A percentile compares a stretch with the other conserved stretches of the same genome.
Conservation (phyloP, 495 filamentous ascomycete genomes). For the Hypomontagnella monticulosa region DNA sequence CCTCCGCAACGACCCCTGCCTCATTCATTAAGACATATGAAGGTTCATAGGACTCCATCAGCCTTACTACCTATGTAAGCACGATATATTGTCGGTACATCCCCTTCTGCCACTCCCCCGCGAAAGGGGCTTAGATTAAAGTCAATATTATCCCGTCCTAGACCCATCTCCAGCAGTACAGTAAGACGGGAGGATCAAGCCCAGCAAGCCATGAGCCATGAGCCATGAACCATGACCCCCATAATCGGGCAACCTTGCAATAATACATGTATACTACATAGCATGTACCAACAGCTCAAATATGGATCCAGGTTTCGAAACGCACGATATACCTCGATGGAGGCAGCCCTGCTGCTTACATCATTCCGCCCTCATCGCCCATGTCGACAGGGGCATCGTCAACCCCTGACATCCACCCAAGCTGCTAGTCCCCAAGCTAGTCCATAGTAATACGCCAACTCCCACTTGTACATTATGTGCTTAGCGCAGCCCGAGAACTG, state of each 20-base stretch:
- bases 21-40: conserved; percentile 14
- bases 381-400: conserved; percentile 15
- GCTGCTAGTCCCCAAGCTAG: conserved; percentile 13
- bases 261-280: background rate
- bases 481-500: background rate
- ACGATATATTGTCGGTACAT: conserved; percentile 3
- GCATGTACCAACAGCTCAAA: conserved; percentile 1
- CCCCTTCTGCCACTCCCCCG: conserved; percentile 1
- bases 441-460: background rate
- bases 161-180: conserved; percentile 19
- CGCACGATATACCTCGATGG: conserved; percentile 20
- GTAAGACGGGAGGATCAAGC: conserved; percentile 24
- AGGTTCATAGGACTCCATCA: conserved; percentile 1
- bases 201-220: too few relatives aligned
- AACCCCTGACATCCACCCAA: conserved; percentile 7
- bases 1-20: conserved; percentile 11
- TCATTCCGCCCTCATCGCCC: conserved; percentile 11
- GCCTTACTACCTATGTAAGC: conserved; percentile 23
- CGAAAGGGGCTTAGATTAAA: conserved; percentile 14
- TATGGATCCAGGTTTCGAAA: conserved; percentile 16
- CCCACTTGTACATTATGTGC: background rate
- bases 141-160: background rate
- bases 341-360: conserved; percentile 16
- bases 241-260: conserved; percentile 1
- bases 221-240: conserved; percentile 18